Evolutionary conservation across 257 asterid species (phyloP), one percentile per base, ranked within the genome.

Genomic region (Forsythia suspensa): DNA sequence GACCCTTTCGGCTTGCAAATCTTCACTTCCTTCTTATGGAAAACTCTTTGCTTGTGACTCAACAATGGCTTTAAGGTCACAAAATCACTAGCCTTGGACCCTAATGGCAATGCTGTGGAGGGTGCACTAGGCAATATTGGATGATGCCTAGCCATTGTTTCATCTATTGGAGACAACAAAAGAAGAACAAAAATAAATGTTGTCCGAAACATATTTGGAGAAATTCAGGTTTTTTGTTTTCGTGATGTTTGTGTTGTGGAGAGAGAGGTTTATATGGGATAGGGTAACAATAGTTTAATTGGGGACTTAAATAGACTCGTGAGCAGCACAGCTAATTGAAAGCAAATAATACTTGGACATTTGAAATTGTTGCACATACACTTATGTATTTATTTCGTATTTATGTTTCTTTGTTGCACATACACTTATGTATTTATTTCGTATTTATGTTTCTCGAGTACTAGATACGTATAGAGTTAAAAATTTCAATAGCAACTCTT

Each of bases 1-100:
- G 85, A 48, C 34, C 97, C 97, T 72, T 92, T 94, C 0, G 98
- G 97, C 93, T 85, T 88, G 84, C 98, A 94, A 63, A 88, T 80
- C 82, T 84, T 86, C 24, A 92, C 73, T 75, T 79, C 89, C 20
- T 74, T 74, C 42, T 68, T 80, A 70, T 71, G 88, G 16, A 87
- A 86, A 61, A 78, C 72, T 3, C 77, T 61, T 1, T 74, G 80
- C 36, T 87, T 85, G 77, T 81, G 88, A 74, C 77, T 88, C 70
- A 71, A 69, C 46, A 72, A 77, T 0, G 95, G 94, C 5, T 86
- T 86, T 83, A 80, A 40, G 1, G 84, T 81, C n/a, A 55, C 76
- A 46, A 51, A 76, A 2, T 76, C 82, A 2, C 70, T 37, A 9
- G 51, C 44, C 6, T 52, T 52, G 15, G 83, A 51, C 46, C 51